Evolutionary conservation across 2,329 filamentous ascomycete species (phyloP).

Genomic region (Bipolaris cookei): DNA sequence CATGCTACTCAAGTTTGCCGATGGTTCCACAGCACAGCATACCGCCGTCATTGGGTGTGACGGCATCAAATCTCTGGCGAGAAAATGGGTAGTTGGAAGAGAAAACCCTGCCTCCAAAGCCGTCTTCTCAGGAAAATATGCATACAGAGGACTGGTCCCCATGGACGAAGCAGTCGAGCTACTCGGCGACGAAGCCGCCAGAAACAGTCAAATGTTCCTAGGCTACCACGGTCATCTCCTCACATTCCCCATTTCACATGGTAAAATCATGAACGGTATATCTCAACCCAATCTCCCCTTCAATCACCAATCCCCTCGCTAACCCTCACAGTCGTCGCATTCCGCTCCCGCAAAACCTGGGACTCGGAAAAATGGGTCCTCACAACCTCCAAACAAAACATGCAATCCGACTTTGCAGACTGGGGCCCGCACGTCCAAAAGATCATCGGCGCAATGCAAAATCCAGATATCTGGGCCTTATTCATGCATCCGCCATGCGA

Average conservation of each 20-base stretch:
- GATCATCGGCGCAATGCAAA: slow-evolving; percentile 52
- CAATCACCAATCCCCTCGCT: slow-evolving; percentile 3
- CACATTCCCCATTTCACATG: slow-evolving; percentile 67
- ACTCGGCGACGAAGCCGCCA: slow-evolving; percentile 59
- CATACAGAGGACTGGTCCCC: slow-evolving; percentile 67
- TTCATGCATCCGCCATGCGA: slow-evolving; percentile 61
- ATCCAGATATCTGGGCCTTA: slow-evolving; percentile 63
- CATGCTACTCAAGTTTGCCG: slow-evolving; percentile 52
- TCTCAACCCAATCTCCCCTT: too few species aligned
- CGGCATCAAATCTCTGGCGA: slow-evolving; percentile 66
- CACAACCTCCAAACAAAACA: slow-evolving; percentile 41
- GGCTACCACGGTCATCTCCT: slow-evolving; percentile 66
- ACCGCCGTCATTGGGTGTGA: slow-evolving; percentile 67
- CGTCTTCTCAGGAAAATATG: slow-evolving; percentile 65
- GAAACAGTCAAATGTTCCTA: slow-evolving; percentile 64
- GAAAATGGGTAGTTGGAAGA: slow-evolving; percentile 61
- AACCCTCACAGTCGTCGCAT: slow-evolving; percentile 43
- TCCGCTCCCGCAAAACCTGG: slow-evolving; percentile 43
- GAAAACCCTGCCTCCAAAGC: slow-evolving; percentile 53
- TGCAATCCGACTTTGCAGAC: slow-evolving; percentile 38
- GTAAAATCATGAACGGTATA: slow-evolving; percentile 63
- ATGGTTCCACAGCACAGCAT: slow-evolving; percentile 55
- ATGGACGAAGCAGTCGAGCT: slow-evolving; percentile 61
- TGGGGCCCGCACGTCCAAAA: slow-evolving; percentile 42
- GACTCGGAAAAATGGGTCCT: slow-evolving; percentile 45